Conservation (phyloP, 768 basidiomycete species). For the Leccinum disarticulatum region DNA sequence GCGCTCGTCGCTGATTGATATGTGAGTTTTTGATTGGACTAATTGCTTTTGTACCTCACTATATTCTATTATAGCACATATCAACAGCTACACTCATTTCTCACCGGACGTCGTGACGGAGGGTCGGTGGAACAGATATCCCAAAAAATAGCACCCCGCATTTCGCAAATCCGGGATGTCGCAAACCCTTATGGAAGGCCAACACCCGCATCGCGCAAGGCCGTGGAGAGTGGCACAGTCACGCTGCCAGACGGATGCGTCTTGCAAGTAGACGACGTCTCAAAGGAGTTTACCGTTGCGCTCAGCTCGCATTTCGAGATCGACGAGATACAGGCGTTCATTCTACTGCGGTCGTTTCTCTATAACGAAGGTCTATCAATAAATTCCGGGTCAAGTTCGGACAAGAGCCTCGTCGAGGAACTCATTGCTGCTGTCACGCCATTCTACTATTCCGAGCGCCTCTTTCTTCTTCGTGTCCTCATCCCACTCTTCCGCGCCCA, state of each 20-base stretch:
- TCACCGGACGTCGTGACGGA: slow-evolving; percentile 61
- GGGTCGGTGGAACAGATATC: slow-evolving; percentile 56
- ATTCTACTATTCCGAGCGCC: slow-evolving; percentile 80
- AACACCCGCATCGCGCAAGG: slow-evolving; percentile 62
- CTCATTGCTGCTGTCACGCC: slow-evolving; percentile 67
- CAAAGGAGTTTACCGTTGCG: slow-evolving; percentile 68
- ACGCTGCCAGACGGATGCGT: slow-evolving; percentile 65
- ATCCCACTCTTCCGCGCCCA: slow-evolving; percentile 75
- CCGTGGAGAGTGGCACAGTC: slow-evolving; percentile 65
- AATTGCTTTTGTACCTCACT: slow-evolving; percentile 2
- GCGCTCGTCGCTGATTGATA: slow-evolving; percentile 70
- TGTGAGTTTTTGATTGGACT: slow-evolving; percentile 38
- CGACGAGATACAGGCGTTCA: slow-evolving; percentile 77
- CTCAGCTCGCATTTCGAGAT: slow-evolving; percentile 74
- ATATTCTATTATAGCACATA: slow-evolving; percentile 49
- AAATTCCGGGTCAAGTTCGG: slow-evolving; percentile 44
- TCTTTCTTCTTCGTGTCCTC: slow-evolving; percentile 66
- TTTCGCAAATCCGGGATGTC: slow-evolving; percentile 55
- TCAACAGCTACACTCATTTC: slow-evolving; percentile 56
- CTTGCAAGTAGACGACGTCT: slow-evolving; percentile 62
- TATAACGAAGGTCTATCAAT: slow-evolving; percentile 73
- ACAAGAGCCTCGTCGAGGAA: slow-evolving; percentile 34
- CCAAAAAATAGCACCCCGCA: slow-evolving; percentile 58
- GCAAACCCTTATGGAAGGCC: slow-evolving; percentile 70
- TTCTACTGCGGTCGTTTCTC: slow-evolving; percentile 73